Conservation (phyloP, 257 asterid species). For the Avicennia marina region DNA sequence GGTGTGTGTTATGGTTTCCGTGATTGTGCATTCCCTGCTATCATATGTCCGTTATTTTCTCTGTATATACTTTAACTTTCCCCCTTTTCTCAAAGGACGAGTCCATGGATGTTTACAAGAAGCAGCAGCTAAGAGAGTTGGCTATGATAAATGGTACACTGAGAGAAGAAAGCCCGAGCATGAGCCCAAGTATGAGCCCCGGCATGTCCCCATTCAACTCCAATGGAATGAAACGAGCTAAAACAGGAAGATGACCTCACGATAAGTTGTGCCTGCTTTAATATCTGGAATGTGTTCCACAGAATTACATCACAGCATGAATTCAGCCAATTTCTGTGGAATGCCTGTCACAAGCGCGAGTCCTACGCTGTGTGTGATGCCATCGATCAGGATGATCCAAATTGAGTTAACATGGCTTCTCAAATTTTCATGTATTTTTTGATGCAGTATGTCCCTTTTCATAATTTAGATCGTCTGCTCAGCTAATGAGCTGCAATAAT, state of each 20-base stretch:
- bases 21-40: not conserved
- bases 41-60: not conserved
- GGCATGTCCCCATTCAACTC: slow-evolving; percentile 77
- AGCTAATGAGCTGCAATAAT: slow-evolving; percentile 3
- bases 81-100: slow-evolving; percentile 42
- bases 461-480: not conserved
- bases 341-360: slow-evolving; percentile 6
- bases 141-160: slow-evolving; percentile 70
- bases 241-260: slow-evolving; percentile 58
- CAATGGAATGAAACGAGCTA: slow-evolving; percentile 69
- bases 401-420: slow-evolving; percentile 4
- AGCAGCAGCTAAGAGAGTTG: slow-evolving; percentile 72
- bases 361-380: not conserved
- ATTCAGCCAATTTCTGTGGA: not conserved
- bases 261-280: too few species aligned
- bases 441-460: not conserved
- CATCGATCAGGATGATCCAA: not conserved
- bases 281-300: too few species aligned
- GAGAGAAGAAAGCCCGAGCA: slow-evolving; percentile 72
- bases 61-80: not conserved
- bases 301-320: not conserved
- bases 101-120: slow-evolving; percentile 66
- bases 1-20: slow-evolving; percentile 35
- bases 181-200: slow-evolving; percentile 83
- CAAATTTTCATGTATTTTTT: not conserved